phyloP scores from a whole-genome alignment of 805 yeast species.

The Cyberlindnera petersonii region DNA sequence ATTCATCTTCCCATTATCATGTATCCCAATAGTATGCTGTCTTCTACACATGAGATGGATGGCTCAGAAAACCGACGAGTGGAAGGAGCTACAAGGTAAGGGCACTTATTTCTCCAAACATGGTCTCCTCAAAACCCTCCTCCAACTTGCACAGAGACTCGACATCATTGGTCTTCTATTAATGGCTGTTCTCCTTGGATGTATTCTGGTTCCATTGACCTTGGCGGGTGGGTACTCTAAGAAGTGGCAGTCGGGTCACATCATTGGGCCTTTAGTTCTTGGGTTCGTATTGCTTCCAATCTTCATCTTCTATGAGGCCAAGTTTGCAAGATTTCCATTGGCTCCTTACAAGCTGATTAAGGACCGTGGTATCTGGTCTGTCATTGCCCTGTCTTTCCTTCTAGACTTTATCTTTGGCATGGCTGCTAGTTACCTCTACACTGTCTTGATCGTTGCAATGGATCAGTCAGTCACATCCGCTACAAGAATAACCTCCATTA shows the following conservation, averaged over 20 bases:
- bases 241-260: constrained; percentile 56
- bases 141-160: constrained; percentile 53
- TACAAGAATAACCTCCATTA: constrained; percentile 54
- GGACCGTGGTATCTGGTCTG: constrained; percentile 73
- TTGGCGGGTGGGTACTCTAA: constrained; percentile 60
- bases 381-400: constrained; percentile 54
- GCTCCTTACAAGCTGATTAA: constrained; percentile 54
- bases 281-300: constrained; percentile 60
- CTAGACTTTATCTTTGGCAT: constrained; percentile 61
- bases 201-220: constrained; percentile 68
- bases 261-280: constrained; percentile 66
- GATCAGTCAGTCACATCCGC: constrained; percentile 57
- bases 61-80: constrained; percentile 52
- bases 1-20: constrained; percentile 61
- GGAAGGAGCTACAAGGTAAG: constrained; percentile 39
- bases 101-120: constrained; percentile 36
- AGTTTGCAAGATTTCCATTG: constrained; percentile 56
- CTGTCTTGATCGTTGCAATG: constrained; percentile 62
- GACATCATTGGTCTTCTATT: constrained; percentile 62
- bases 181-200: constrained; percentile 53
- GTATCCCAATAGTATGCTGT: constrained; percentile 55
- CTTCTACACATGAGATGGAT: constrained; percentile 51
- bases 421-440: constrained; percentile 67
- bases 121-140: constrained; percentile 32
- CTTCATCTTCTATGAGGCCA: constrained; percentile 57